Percentiles rank a stretch among this genome's conserved stretches.
These are phyloP conservation scores for Polytolypa hystricis DNA, from an alignment of 2,329 filamentous ascomycete genomes.

Conservation along the genomic window DNA sequence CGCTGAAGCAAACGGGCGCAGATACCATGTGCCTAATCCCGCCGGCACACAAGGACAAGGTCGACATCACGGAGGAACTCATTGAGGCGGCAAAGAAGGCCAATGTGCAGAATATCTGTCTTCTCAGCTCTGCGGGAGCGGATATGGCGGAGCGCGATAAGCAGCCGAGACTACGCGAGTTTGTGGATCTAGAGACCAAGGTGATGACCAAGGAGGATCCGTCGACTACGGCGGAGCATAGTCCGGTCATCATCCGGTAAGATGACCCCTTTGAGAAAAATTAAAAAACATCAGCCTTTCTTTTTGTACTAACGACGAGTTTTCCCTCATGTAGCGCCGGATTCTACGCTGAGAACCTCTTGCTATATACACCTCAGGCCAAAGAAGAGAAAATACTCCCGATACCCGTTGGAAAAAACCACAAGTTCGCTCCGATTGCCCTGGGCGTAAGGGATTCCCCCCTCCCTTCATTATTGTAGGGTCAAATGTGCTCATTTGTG, in stretches of 20 bases:
- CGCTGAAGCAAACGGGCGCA: slow-evolving; percentile 32
- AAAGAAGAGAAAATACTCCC: slow-evolving; percentile 36
- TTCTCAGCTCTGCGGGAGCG: slow-evolving; percentile 40
- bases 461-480: no score
- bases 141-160: slow-evolving; percentile 40
- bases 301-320: no score
- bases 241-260: slow-evolving; percentile 38
- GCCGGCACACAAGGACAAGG: slow-evolving; percentile 37
- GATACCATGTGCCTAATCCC: slow-evolving; percentile 43
- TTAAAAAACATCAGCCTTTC: no score
- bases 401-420: slow-evolving; percentile 36
- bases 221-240: slow-evolving; percentile 28
- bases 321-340: no score
- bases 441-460: slow-evolving; percentile 29
- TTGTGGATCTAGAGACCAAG: slow-evolving; percentile 39
- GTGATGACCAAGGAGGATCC: slow-evolving; percentile 38
- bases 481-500: background rate
- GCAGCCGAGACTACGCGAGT: slow-evolving; percentile 41
- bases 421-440: slow-evolving; percentile 42
- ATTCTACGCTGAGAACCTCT: slow-evolving; percentile 43
- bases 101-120: slow-evolving; percentile 35
- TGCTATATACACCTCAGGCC: slow-evolving; percentile 38
- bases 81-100: slow-evolving; percentile 37
- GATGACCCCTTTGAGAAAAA: slow-evolving; percentile 3
- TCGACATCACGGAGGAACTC: slow-evolving; percentile 36